A percentile compares a stretch with the other conserved stretches of the same genome.
Conservation (phyloP, 2,329 filamentous ascomycete genomes). For the Fusarium pseudonygamai region DNA sequence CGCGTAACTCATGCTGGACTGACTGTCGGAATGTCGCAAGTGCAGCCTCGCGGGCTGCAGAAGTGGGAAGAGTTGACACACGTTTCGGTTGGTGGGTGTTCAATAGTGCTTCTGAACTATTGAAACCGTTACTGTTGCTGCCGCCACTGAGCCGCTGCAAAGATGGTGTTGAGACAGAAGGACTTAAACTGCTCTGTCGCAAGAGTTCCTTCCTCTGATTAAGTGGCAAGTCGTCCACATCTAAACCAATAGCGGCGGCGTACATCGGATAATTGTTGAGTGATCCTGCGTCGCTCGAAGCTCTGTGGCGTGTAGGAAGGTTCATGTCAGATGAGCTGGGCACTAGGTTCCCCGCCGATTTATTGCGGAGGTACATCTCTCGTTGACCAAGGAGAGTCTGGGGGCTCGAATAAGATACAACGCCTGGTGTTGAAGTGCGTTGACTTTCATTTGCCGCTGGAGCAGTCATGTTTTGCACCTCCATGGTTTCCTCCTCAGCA, state of each 20-base stretch:
- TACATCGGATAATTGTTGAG: slow-evolving; percentile 51
- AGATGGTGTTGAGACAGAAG: slow-evolving; percentile 39
- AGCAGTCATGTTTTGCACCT: slow-evolving; percentile 29
- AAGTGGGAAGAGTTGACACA: slow-evolving; percentile 53
- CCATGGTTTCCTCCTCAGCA: slow-evolving; percentile 24
- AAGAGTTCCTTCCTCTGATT: slow-evolving; percentile 72
- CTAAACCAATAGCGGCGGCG: slow-evolving; percentile 47
- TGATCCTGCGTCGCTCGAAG: slow-evolving; percentile 55
- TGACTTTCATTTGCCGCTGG: slow-evolving; percentile 37
- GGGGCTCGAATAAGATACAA: slow-evolving; percentile 61
- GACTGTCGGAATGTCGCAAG: slow-evolving; percentile 75
- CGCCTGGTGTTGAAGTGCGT: slow-evolving; percentile 52
- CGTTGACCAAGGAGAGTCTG: slow-evolving; percentile 66
- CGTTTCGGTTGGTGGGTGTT: slow-evolving; percentile 66
- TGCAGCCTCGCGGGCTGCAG: slow-evolving; percentile 62
- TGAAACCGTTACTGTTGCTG: slow-evolving; percentile 44
- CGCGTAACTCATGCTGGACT: slow-evolving; percentile 68
- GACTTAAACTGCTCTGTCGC: slow-evolving; percentile 59
- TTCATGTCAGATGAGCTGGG: slow-evolving; percentile 41
- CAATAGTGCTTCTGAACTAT: slow-evolving; percentile 49
- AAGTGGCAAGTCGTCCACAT: slow-evolving; percentile 76
- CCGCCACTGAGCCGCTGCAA: slow-evolving; percentile 40
- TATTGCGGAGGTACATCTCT: slow-evolving; percentile 63
- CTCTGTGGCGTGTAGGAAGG: slow-evolving; percentile 40
- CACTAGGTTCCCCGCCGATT: slow-evolving; percentile 56